Evolutionary conservation across 805 yeast species (phyloP), one percentile per base, ranked within the genome.

Genomic region (Saccharomycopsis sp.): DNA sequence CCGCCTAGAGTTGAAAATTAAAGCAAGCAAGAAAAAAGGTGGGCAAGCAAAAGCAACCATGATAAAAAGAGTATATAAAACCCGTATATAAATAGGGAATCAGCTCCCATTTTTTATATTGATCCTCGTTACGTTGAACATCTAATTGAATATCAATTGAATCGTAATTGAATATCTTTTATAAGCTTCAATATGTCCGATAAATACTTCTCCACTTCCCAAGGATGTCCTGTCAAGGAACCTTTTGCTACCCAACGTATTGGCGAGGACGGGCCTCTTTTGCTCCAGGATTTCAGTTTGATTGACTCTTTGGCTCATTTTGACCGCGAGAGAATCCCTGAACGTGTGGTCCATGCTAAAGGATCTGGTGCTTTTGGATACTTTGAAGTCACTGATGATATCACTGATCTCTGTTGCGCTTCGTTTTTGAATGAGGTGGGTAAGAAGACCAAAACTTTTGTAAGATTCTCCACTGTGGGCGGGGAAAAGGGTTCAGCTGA

Each of bases 341-440:
- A 90, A 75, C 80, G 97, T 73, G 96, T 89, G 58, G 96, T 90
- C 41, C 97, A 89, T 69, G 97, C 97, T 57, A 89, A 89, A 71
- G 97, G 96, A 65, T 87, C 92, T 14, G 97, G 97, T 69, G 96
- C 96, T 8, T 88, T 78, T 70, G 96, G 96, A 64, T 80, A 78
- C 64, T 90, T 90, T 70, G 96, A 87, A 72, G 92, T 86, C 56
- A 89, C 96, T 12, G 93, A 89, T 65, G 96, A 89, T 67, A 84
- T 89, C 67, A 75, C 89, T 8, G 93, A 87, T 69, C 67, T 87
- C 53, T 82, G 87, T 68, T 76, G 80, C 24, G 84, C 94, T 54
- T 82, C 82, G 58, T 87, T 90, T 75, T 80, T 90, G 65, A 80
- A 81, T 64, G 75, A 80, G 52, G 78, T 87, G 58, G 97, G 97